Evolutionary conservation across 352 stramenopile genomes (phyloP).

Genomic region (Albugo laibachii): DNA sequence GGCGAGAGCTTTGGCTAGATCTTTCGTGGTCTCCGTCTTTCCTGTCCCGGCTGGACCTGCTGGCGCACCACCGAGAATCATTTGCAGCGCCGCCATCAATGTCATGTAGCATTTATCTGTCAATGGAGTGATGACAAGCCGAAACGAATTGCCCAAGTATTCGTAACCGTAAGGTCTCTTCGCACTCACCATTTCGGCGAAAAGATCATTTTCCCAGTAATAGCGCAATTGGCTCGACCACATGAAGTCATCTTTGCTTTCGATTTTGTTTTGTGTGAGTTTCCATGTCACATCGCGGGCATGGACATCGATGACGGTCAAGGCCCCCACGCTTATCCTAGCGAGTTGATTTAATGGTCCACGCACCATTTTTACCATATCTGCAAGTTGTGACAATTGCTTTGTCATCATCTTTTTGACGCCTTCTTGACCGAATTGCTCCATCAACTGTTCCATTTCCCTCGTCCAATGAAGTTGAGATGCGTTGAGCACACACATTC

Average conservation of each 20-base stretch:
- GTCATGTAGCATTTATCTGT: constrained; percentile 94
- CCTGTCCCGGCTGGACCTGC: constrained; percentile 84
- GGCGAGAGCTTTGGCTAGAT: constrained; percentile 83
- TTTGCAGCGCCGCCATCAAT: constrained; percentile 87
- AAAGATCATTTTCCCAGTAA: constrained; percentile 80
- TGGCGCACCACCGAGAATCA: constrained; percentile 85
- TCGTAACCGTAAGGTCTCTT: constrained; percentile 86
- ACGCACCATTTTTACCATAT: constrained; percentile 90
- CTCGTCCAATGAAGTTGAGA: constrained; percentile 91
- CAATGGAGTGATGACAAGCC: constrained; percentile 87
- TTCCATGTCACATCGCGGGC: constrained; percentile 83
- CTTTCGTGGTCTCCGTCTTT: constrained; percentile 90
- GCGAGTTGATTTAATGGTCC: constrained; percentile 78
- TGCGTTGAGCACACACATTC: constrained; percentile 88
- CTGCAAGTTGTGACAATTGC: constrained; percentile 78
- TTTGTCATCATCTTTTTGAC: constrained; percentile 83
- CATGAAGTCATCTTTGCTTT: constrained; percentile 84
- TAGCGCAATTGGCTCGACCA: constrained; percentile 90
- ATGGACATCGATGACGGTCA: constrained; percentile 92
- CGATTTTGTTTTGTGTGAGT: constrained; percentile 69
- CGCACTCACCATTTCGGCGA: constrained; percentile 83
- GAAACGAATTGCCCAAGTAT: constrained; percentile 88
- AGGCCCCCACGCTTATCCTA: constrained; percentile 80
- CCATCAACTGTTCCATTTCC: constrained; percentile 84
- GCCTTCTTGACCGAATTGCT: constrained; percentile 51